Evolutionary conservation across 2,329 filamentous ascomycete species (phyloP).

Genomic region (Fulvia fulva): DNA sequence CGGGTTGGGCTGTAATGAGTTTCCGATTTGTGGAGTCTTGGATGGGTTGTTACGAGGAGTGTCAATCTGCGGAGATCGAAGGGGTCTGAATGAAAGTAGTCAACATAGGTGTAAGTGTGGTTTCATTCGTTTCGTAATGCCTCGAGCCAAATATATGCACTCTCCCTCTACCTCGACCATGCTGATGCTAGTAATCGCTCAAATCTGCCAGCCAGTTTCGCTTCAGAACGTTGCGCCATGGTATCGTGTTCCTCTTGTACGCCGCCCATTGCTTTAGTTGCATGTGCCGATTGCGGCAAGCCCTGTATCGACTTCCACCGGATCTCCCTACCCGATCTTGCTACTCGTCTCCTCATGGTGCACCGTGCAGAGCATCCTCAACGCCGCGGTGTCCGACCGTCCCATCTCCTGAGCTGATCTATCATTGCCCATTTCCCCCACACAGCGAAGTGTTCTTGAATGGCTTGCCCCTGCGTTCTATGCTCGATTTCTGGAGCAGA

Average conservation of each 20-base stretch:
- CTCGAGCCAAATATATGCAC: background rate
- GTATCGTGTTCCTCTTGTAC: background rate
- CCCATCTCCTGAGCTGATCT: background rate
- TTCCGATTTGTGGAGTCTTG: conserved; percentile 17
- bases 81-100: too few relatives aligned
- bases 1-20: conserved; percentile 14
- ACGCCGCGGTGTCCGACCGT: background rate
- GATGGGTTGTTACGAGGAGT: background rate
- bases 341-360: background rate
- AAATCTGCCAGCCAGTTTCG: background rate
- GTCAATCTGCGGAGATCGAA: background rate
- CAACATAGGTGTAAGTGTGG: too few relatives aligned
- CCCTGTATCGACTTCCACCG: too few relatives aligned
- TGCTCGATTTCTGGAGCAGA: too few relatives aligned
- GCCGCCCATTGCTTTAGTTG: background rate
- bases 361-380: background rate
- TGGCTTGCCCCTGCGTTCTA: too few relatives aligned
- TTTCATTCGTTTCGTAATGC: background rate
- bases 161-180: background rate
- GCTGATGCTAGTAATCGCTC: conserved; percentile 1
- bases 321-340: background rate
- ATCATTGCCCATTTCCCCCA: background rate
- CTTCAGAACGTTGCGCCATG: background rate
- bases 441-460: background rate
- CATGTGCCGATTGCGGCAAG: background rate